Percentiles rank a stretch among this genome's conserved stretches.
Evolutionary conservation across 1,284 basidiomycete genomes (phyloP).

Genomic region (Apiotrichum porosum): DNA sequence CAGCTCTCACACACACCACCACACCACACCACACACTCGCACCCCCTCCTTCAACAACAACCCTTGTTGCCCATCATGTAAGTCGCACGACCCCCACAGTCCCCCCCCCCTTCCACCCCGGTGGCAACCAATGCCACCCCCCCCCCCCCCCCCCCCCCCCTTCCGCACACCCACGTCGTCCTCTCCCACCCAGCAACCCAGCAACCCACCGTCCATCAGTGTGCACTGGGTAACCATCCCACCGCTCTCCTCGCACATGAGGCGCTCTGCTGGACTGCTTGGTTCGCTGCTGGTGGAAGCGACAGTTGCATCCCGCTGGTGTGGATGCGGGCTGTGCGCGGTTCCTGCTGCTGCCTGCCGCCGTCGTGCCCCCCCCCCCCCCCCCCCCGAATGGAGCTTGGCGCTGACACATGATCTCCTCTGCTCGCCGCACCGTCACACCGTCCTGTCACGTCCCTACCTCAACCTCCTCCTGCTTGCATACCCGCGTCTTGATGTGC

Average conservation of each 20-base stretch:
- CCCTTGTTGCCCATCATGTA: constrained; percentile 12
- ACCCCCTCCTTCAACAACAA: neutral
- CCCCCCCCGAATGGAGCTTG: too few relatives aligned
- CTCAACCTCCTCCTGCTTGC: neutral
- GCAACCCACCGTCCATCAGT: too few relatives aligned
- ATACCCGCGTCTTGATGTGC: too few relatives aligned
- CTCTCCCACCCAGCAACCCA: too few relatives aligned
- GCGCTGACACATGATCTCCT: constrained; percentile 1
- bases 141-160: neutral
- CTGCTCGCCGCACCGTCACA: neutral
- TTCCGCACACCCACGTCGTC: neutral
- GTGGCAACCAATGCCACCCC: neutral
- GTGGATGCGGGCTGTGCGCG: too few relatives aligned
- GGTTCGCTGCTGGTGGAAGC: too few relatives aligned
- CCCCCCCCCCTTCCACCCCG: neutral
- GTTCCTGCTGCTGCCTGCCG: too few relatives aligned
- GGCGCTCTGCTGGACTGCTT: too few relatives aligned
- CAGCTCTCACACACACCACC: neutral
- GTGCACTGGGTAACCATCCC: too few relatives aligned
- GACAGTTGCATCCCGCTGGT: too few relatives aligned
- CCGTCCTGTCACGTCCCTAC: neutral
- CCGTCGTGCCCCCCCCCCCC: too few relatives aligned
- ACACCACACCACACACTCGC: neutral
- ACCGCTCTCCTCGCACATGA: too few relatives aligned
- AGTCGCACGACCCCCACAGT: neutral